A percentile compares a stretch with the other conserved stretches of the same genome.
Evolutionary conservation across 2,329 filamentous ascomycete genomes (phyloP).

Genomic region (Trichoderma brevicompactum): DNA sequence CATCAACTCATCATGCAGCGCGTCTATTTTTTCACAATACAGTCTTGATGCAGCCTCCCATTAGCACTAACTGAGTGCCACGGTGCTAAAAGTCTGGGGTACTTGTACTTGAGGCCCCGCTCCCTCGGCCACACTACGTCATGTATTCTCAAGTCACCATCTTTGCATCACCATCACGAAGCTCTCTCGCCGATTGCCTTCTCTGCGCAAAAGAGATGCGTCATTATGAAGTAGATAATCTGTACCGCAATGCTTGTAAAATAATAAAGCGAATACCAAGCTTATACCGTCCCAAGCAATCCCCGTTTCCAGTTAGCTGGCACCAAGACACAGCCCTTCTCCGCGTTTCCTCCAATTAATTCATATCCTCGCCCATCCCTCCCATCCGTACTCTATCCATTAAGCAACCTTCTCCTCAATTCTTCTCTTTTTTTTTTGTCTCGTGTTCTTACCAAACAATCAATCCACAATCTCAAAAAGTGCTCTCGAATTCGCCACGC

Average conservation of each 20-base stretch:
- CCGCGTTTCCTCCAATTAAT: constrained; percentile 15
- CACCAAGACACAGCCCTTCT: not conserved
- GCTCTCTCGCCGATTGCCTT: not conserved
- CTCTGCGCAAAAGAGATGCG: not conserved
- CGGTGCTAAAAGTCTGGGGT: constrained; percentile 14
- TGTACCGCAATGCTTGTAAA: not conserved
- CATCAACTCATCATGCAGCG: not conserved
- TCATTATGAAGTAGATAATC: constrained; percentile 22
- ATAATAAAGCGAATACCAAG: no score
- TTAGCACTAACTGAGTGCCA: not conserved
- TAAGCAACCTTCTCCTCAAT: not conserved
- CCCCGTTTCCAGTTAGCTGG: not conserved
- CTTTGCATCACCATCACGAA: constrained; percentile 28
- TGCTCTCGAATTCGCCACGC: no score
- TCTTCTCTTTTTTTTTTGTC: not conserved
- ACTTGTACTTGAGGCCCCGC: constrained; percentile 12
- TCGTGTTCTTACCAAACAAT: not conserved
- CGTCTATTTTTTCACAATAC: no score
- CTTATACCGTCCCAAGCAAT: no score
- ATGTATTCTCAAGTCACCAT: constrained; percentile 16
- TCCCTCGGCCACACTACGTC: constrained; percentile 28
- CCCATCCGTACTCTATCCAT: constrained; percentile 4
- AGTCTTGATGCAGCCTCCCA: no score
- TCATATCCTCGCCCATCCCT: not conserved
- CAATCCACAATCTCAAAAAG: no score